Evolutionary conservation across 257 asterid species (phyloP).

Genomic region (Solanum bulbocastanum): DNA sequence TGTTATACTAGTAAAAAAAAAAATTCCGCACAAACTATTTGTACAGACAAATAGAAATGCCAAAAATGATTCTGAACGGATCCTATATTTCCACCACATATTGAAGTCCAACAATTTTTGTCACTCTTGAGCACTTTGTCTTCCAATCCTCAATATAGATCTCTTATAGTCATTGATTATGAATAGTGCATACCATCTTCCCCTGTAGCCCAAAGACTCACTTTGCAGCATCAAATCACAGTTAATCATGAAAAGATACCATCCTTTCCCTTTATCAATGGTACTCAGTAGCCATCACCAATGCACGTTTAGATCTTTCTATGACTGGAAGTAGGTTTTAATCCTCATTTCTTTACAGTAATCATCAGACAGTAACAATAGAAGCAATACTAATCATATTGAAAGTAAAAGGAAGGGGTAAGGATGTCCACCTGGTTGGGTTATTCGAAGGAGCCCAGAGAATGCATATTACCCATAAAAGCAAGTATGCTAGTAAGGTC

Average conservation of each 20-base stretch:
- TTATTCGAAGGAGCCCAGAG: conserved; percentile 84
- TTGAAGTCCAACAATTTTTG: not conserved
- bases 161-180: not conserved
- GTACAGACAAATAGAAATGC: not conserved
- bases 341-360: not conserved
- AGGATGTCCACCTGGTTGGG: conserved; percentile 70
- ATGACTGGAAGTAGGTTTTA: not conserved
- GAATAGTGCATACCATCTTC: not conserved
- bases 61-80: not conserved
- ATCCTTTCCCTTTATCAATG: not conserved
- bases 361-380: not conserved
- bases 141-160: not conserved
- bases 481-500: conserved; percentile 66
- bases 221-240: not conserved
- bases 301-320: not conserved
- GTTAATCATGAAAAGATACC: not conserved
- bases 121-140: not conserved
- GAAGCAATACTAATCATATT: not conserved
- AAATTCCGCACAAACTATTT: not conserved
- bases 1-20: not conserved
- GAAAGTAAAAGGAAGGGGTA: not conserved
- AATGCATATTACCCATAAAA: conserved; percentile 71
- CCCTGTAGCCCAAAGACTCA: not conserved
- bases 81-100: not conserved
- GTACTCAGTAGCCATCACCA: not conserved